Conservation (phyloP, 495 filamentous ascomycete genomes). For the Neurospora sp. region DNA sequence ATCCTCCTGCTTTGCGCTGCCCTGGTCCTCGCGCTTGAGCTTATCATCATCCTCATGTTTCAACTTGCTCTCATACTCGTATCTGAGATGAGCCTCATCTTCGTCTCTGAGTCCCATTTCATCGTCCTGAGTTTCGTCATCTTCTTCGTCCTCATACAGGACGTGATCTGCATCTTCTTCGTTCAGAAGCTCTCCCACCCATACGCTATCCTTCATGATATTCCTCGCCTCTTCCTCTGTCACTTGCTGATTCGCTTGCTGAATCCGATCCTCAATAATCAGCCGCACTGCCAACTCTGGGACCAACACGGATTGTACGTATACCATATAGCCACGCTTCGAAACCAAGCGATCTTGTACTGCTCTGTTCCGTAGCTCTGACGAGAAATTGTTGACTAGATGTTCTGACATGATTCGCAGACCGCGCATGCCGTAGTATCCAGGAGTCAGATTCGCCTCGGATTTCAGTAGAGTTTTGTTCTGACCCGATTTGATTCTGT, state of each 20-base stretch:
- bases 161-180: constrained; percentile 55
- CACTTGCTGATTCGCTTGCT: constrained; percentile 19
- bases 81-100: background rate
- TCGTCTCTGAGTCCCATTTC: background rate
- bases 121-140: background rate
- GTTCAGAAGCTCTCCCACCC: constrained; percentile 69
- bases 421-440: constrained; percentile 84
- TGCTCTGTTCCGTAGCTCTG: constrained; percentile 52
- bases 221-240: constrained; percentile 51
- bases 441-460: constrained; percentile 43
- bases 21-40: background rate
- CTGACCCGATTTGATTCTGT: constrained; percentile 48
- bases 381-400: constrained; percentile 52
- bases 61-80: background rate
- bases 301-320: constrained; percentile 76
- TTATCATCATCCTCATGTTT: background rate
- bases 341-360: constrained; percentile 59
- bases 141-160: constrained; percentile 32
- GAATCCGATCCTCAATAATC: constrained; percentile 63
- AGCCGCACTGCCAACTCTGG: constrained; percentile 71
- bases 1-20: background rate
- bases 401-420: constrained; percentile 52
- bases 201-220: constrained; percentile 63
- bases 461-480: constrained; percentile 51
- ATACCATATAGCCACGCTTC: constrained; percentile 57